A percentile compares a stretch with the other conserved stretches of the same genome.
Conservation (phyloP, 2,329 filamentous ascomycete genomes). For the Penicillium italicum region DNA sequence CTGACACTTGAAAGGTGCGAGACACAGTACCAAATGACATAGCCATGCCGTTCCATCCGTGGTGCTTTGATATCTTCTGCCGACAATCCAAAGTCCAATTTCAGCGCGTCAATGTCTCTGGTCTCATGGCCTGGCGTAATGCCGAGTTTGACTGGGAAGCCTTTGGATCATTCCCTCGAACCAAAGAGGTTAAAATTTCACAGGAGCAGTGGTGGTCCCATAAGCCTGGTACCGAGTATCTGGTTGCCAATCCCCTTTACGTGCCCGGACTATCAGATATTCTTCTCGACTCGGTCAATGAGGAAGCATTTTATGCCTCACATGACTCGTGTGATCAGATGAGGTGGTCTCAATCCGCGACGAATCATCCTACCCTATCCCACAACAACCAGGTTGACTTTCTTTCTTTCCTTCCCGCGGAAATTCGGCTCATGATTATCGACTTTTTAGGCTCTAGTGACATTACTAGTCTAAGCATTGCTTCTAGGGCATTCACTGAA, state of each 20-base stretch:
- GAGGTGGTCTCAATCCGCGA: neutral
- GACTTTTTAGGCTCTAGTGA: constrained; percentile 3
- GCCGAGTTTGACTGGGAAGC: constrained; percentile 2
- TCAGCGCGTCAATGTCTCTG: constrained; percentile 1
- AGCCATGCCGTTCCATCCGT: constrained; percentile 20
- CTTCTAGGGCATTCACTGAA: constrained; percentile 10
- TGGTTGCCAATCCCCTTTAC: constrained; percentile 17
- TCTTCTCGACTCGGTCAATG: neutral
- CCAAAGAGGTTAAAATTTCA: neutral
- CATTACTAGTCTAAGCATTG: constrained; percentile 4
- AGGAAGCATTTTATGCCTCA: neutral
- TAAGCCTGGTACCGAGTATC: constrained; percentile 8
- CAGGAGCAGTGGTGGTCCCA: constrained; percentile 14
- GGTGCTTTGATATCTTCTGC: constrained; percentile 22
- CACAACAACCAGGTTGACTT: neutral
- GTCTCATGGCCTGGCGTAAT: constrained; percentile 18
- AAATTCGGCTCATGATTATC: constrained; percentile 6
- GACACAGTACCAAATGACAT: neutral
- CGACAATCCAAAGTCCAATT: constrained; percentile 15
- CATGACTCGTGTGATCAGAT: neutral
- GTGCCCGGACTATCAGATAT: constrained; percentile 5
- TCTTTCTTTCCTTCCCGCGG: constrained; percentile 1
- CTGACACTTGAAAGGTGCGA: neutral
- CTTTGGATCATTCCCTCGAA: constrained; percentile 7
- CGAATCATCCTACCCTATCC: neutral